Base-by-base conservation (phyloP, 352 stramenopile genomes). In the Globisporangium iwayamae region DNA sequence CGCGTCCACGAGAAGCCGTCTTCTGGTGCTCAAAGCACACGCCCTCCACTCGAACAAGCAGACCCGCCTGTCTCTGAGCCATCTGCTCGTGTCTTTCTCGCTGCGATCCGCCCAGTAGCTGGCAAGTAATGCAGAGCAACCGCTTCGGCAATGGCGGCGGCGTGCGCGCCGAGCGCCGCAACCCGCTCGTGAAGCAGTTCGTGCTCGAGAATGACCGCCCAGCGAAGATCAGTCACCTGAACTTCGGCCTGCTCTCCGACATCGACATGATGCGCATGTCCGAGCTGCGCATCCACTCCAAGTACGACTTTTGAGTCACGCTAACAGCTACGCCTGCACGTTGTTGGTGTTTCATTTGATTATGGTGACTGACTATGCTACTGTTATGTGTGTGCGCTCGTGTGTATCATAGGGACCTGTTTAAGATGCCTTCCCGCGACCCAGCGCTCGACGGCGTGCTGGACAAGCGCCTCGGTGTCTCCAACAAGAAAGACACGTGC, bases 381-480 rank as follows among this genome's bases (percentile, higher is more conserved):
- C 20, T 46, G 20, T 13, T 45, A 34, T 48, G 11, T 43, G 30
- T 60, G 4, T 57, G 41, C 50, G 20, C 22, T 18, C 32, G 6
- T 30, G 20, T 85, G 34, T 39, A 39, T 39, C 11, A 72, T 70
- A 93, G 93, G 58, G 95, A 99, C 68, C 84, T 99, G 4, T 99
- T 99, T 81, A 93, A 93, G 60, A 98, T 99, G 85, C 96, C 95
- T 22, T 90, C 89, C 38, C 85, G 97, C 41, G 92, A 96, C 16
- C 97, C 98, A 1, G 96, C 96, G 39, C 57, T 69, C 1, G 89
- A 91, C 63, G 97, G 98, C 36, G 97, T 98, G 62, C 74, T 99
- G 59, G 98, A 99, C 78, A 94, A 96, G 63, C 87, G 97, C 1
- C 83, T 99, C 10, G 98, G 98, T 47, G 91, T 99, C 11, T 98